Evolutionary conservation across 371 early-diverging fungal genomes (phyloP).

Genomic region (Gilbertella persicaria): DNA sequence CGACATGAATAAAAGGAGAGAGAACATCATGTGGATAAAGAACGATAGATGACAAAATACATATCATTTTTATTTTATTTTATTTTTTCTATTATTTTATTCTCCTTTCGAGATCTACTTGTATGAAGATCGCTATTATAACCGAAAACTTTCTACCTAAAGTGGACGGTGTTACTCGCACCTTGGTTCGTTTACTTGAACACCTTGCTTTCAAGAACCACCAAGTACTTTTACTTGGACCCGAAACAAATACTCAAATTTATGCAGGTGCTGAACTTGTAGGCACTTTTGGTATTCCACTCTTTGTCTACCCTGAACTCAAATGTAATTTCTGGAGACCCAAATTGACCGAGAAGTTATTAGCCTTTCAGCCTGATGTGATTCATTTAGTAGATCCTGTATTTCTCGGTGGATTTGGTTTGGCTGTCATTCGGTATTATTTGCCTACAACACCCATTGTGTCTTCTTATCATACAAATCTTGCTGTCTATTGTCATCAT

Average conservation of each 20-base stretch:
- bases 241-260: slow-evolving; percentile 38
- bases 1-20: no score
- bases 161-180: slow-evolving; percentile 56
- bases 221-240: slow-evolving; percentile 43
- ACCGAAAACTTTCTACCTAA: slow-evolving; percentile 56
- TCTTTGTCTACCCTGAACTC: slow-evolving; percentile 51
- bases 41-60: no score
- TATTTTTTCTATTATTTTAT: no score
- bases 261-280: slow-evolving; percentile 45
- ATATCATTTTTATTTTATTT: no score
- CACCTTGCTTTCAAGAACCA: slow-evolving; percentile 36
- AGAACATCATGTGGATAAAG: no score
- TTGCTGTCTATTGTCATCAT: slow-evolving; percentile 46
- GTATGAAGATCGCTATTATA: slow-evolving; percentile 53
- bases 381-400: slow-evolving; percentile 55
- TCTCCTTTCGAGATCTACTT: no score
- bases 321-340: slow-evolving; percentile 52
- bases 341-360: slow-evolving; percentile 32
- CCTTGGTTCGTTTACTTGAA: slow-evolving; percentile 42
- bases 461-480: slow-evolving; percentile 53
- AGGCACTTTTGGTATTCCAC: slow-evolving; percentile 50
- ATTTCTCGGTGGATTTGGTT: slow-evolving; percentile 41
- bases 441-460: slow-evolving; percentile 38
- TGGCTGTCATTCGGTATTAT: slow-evolving; percentile 26
- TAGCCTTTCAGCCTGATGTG: slow-evolving; percentile 46